A percentile compares a stretch with the other conserved stretches of the same genome.
phyloP scores from a whole-genome alignment of 2,329 filamentous ascomycete species.

The Neonectria ditissima region DNA sequence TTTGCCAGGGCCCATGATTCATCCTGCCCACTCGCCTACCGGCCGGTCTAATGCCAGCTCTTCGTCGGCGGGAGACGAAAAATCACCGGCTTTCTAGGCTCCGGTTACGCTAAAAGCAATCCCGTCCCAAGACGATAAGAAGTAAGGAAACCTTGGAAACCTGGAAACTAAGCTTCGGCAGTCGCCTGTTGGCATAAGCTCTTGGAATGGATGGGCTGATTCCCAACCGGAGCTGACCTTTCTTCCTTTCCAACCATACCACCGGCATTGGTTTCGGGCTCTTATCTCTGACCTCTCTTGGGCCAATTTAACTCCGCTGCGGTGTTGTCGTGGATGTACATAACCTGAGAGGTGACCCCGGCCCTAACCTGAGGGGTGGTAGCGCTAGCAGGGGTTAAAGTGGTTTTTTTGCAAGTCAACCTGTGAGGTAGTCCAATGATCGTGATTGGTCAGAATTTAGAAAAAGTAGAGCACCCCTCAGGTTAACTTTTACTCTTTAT shows the following conservation, averaged over 20 bases:
- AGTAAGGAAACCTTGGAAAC: conserved; percentile 4
- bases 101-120: conserved; percentile 7
- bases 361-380: too few species aligned
- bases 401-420: too few species aligned
- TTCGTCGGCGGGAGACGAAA: conserved; percentile 5
- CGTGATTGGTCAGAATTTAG: too few species aligned
- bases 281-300: conserved; percentile 17
- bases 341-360: too few species aligned
- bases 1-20: conserved; percentile 23
- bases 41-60: conserved; percentile 7
- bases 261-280: conserved; percentile 20
- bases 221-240: conserved; percentile 5
- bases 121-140: conserved; percentile 13
- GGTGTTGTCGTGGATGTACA: too few species aligned
- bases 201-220: conserved; percentile 24
- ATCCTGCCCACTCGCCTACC: conserved; percentile 9
- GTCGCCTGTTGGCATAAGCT: conserved; percentile 21
- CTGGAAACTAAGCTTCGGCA: conserved; percentile 11
- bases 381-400: too few species aligned
- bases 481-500: too few species aligned
- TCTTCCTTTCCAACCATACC: conserved; percentile 32
- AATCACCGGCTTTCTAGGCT: conserved; percentile 9
- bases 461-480: too few species aligned
- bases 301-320: conserved; percentile 14
- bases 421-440: too few species aligned